Percentiles rank a stretch among this genome's conserved stretches.
Conservation (phyloP, 805 yeast species). For the Debaryomyces castellii region DNA sequence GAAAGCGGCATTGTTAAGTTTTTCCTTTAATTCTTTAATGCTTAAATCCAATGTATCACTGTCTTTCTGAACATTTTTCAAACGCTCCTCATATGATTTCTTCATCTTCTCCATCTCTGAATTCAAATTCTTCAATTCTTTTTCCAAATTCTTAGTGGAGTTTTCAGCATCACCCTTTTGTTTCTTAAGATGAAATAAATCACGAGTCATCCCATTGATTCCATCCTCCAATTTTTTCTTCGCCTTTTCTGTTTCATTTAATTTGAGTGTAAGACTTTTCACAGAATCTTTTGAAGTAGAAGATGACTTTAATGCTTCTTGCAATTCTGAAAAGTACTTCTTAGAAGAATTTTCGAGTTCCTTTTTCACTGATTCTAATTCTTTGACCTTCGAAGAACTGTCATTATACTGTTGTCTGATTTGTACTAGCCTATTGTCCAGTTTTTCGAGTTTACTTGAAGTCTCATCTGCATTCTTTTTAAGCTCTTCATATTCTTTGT, state of each 20-base stretch:
- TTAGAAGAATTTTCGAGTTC: constrained; percentile 29
- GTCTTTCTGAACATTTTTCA: constrained; percentile 18
- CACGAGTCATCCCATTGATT: constrained; percentile 86
- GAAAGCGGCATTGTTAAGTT: constrained; percentile 20
- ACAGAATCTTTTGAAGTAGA: constrained; percentile 21
- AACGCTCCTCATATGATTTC: constrained; percentile 17
- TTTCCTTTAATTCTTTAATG: constrained; percentile 19
- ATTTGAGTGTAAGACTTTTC: constrained; percentile 29
- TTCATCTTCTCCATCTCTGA: constrained; percentile 35
- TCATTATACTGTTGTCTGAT: constrained; percentile 18
- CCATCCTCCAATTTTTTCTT: constrained; percentile 79
- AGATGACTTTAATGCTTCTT: constrained; percentile 26
- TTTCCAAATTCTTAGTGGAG: constrained; percentile 41
- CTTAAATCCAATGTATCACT: constrained; percentile 23
- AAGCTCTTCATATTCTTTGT: constrained; percentile 12
- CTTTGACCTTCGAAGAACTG: constrained; percentile 19
- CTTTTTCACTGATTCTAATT: constrained; percentile 28
- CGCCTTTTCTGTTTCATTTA: constrained; percentile 34
- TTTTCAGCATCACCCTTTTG: constrained; percentile 54
- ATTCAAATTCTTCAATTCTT: constrained; percentile 30
- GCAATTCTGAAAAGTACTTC: constrained; percentile 29
- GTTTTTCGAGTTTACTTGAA: constrained; percentile 15
- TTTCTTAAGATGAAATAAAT: constrained; percentile 63
- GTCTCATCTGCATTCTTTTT: constrained; percentile 10
- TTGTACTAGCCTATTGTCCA: constrained; percentile 18